phyloP scores from a whole-genome alignment of 495 filamentous ascomycete species.

The Aspergillus affinis region DNA sequence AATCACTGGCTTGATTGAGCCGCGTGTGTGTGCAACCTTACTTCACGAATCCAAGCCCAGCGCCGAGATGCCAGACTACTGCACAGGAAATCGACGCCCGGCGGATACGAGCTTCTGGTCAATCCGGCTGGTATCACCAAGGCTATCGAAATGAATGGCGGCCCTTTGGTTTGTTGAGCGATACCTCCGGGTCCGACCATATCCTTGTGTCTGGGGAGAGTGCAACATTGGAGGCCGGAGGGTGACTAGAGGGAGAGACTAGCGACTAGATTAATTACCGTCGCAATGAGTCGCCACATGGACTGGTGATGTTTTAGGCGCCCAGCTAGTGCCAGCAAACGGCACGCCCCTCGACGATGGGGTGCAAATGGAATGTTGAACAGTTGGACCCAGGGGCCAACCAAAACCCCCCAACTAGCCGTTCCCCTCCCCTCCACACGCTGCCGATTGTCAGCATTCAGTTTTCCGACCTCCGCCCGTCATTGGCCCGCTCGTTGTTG shows the following conservation, averaged over 20 bases:
- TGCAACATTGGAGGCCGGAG: neutral
- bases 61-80: neutral
- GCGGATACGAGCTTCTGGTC: constrained; percentile 11
- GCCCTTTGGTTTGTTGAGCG: neutral
- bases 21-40: constrained; percentile 12
- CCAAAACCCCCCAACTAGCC: neutral
- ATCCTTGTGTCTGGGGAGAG: neutral
- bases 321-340: constrained; percentile 1
- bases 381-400: neutral
- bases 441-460: constrained; percentile 11
- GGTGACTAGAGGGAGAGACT: neutral
- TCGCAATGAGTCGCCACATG: neutral
- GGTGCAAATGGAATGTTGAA: neutral
- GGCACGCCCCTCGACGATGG: neutral
- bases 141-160: neutral
- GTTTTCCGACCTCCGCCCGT: neutral
- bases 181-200: neutral
- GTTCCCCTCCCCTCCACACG: neutral
- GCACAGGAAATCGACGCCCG: neutral
- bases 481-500: constrained; percentile 3
- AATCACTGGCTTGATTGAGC: constrained; percentile 11
- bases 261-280: neutral
- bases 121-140: neutral
- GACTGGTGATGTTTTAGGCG: neutral
- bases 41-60: constrained; percentile 3